Conservation (phyloP, 1,139 yeast species). For the Williopsis jadinii region DNA sequence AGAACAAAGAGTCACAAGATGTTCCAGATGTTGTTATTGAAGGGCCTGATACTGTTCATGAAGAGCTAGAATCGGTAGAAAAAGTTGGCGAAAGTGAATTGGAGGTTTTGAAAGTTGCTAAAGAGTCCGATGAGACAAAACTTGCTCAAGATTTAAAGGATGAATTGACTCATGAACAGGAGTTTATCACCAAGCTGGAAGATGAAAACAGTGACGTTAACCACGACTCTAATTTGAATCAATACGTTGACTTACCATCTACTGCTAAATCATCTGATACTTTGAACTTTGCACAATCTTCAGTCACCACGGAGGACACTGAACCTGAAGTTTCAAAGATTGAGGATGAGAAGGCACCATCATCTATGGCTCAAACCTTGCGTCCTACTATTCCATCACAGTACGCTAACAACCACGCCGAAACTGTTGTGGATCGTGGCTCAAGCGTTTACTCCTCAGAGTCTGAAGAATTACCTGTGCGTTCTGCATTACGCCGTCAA, state of each 20-base stretch:
- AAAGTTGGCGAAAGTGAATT: slow-evolving; percentile 8
- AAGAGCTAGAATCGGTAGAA: not conserved
- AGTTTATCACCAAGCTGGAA: slow-evolving; percentile 18
- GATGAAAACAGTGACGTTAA: not conserved
- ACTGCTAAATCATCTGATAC: slow-evolving; percentile 20
- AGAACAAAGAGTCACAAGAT: no score
- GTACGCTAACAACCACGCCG: slow-evolving; percentile 7
- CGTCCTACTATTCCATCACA: slow-evolving; percentile 20
- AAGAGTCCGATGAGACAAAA: slow-evolving; percentile 5
- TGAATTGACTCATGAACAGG: slow-evolving; percentile 11
- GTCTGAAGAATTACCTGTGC: slow-evolving; percentile 11
- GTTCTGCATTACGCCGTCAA: slow-evolving; percentile 15
- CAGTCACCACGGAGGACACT: slow-evolving; percentile 16
- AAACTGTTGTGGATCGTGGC: not conserved
- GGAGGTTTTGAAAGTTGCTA: slow-evolving; percentile 6
- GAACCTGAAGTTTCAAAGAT: slow-evolving; percentile 6
- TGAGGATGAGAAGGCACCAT: not conserved
- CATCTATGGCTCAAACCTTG: slow-evolving; percentile 21
- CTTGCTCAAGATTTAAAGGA: slow-evolving; percentile 6
- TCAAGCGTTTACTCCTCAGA: slow-evolving; percentile 17
- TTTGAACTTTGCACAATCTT: slow-evolving; percentile 13
- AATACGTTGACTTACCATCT: slow-evolving; percentile 17
- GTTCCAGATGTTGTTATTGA: not conserved
- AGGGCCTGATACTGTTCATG: not conserved
- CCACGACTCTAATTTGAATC: slow-evolving; percentile 3